phyloP scores from a whole-genome alignment of 108 stramenopile species.

The Pseudonitzschia multiseries region DNA sequence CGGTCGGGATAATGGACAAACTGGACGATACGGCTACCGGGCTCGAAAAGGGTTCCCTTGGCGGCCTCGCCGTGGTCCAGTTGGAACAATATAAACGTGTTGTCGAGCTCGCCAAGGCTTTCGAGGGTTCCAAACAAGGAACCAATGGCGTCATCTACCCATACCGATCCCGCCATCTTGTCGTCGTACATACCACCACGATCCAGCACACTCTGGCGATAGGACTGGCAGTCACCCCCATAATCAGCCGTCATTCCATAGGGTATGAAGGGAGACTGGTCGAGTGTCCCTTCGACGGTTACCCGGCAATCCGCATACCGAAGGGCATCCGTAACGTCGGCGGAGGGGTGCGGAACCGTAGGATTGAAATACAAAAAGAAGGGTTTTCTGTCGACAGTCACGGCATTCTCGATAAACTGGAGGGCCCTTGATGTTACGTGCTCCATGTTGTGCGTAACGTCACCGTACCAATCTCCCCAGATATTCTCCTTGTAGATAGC shows the following conservation, averaged over 20 bases:
- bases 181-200: constrained; percentile 22
- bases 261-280: constrained; percentile 8
- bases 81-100: constrained; percentile 44
- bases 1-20: constrained; percentile 35
- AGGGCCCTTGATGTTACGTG: constrained; percentile 24
- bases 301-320: constrained; percentile 21
- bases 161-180: constrained; percentile 30
- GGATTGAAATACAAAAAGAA: constrained; percentile 55
- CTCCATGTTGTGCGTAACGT: constrained; percentile 45
- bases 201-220: constrained; percentile 26
- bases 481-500: constrained; percentile 16
- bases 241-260: constrained; percentile 27
- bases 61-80: constrained; percentile 42
- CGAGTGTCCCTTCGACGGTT: constrained; percentile 13
- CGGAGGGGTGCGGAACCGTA: constrained; percentile 39
- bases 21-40: constrained; percentile 36
- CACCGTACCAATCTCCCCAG: neutral
- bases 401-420: constrained; percentile 30
- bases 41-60: constrained; percentile 40
- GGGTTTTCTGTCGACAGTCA: constrained; percentile 15
- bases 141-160: constrained; percentile 48
- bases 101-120: constrained; percentile 27
- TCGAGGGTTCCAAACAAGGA: constrained; percentile 36
- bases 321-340: constrained; percentile 27
- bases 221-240: constrained; percentile 17